Base-by-base conservation (phyloP, 2,329 filamentous ascomycete species). In the Cladosporium sp. region DNA sequence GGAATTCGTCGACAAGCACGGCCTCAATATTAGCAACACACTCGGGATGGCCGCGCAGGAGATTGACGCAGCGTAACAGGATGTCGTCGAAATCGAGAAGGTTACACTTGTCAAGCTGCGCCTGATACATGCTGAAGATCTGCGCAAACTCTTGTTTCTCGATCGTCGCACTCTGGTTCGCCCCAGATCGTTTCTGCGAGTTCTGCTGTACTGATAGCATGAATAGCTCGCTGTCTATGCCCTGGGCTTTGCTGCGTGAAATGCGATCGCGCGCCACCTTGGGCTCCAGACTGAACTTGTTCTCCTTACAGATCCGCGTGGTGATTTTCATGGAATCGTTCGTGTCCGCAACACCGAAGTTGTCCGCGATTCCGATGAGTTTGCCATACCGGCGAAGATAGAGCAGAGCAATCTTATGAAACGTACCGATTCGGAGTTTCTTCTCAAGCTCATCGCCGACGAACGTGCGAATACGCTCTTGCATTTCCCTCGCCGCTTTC, bases 1-100 rank as follows among this genome's bases (percentile, higher is more conserved):
- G 92, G 56, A 96, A 98, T 64, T 98, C 92, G 65, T 98, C 92
- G 55, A 98, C 94, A 39, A 98, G 76, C 6, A 97, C 90, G 0
- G 88, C 82, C 67, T 96, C 84, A 15, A 98, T 83, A 59, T 95
- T 96, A 12, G 84, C 84, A 3, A 96, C 91, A 61, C 91, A 96
- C 12, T 80, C 75, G 0, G 91, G 88, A 57, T 87, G 79, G 16
- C 76, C 73, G 52, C 77, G 78, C 16, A 98, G 77, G 9, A 98
- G 77, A 52, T 94, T 83, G 7, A 87, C 85, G 57, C 91, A 95
- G 58, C 83, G 82, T 12, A 95, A 76, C 4, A 98, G 78, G 18
- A 98, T 77, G 65, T 98, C 93, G 60, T 98, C 93, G 60, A 95
- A 98, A 67, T 98, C 92, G 3, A 98, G 78, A 7, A 96, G 72